These are phyloP conservation scores for Zasmidium angulare DNA, from an alignment of 2,329 filamentous ascomycete species.

Conservation along the genomic window DNA sequence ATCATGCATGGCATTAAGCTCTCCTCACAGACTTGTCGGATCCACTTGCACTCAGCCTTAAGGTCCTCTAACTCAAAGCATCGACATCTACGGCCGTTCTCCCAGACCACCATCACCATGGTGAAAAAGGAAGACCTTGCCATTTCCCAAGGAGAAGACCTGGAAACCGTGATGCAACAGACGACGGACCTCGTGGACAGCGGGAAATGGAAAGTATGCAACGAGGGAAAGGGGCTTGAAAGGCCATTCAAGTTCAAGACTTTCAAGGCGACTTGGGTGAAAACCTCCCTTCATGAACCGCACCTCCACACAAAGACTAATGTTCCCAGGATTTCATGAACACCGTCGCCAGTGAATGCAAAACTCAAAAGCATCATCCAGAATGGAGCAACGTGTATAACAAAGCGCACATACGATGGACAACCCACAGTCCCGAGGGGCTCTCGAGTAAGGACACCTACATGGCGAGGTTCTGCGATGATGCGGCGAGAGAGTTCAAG, in stretches of 20 bases:
- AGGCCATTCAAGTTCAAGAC: conserved; percentile 39
- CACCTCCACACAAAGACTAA: neutral
- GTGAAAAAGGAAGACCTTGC: conserved; percentile 17
- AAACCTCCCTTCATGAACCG: neutral
- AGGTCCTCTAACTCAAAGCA: neutral
- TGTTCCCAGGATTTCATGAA: conserved; percentile 69
- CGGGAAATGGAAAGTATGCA: conserved; percentile 35
- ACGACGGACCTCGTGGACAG: conserved; percentile 27
- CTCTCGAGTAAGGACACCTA: conserved; percentile 64
- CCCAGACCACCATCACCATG: conserved; percentile 11
- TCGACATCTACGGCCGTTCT: conserved; percentile 2
- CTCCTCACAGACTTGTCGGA: neutral
- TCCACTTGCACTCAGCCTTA: neutral
- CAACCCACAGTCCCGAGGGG: conserved; percentile 66
- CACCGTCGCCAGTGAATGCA: conserved; percentile 66
- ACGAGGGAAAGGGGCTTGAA: conserved; percentile 36
- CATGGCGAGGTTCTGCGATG: conserved; percentile 64
- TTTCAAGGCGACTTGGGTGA: conserved; percentile 41
- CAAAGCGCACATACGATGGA: conserved; percentile 70
- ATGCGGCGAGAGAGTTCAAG: conserved; percentile 30
- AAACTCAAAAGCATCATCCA: conserved; percentile 68
- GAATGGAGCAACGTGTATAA: conserved; percentile 79
- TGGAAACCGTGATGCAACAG: conserved; percentile 17
- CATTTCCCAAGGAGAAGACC: conserved; percentile 24
- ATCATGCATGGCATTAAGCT: neutral